Base-by-base conservation (phyloP, 768 basidiomycete genomes). In the Sporobolomyces roseus region DNA sequence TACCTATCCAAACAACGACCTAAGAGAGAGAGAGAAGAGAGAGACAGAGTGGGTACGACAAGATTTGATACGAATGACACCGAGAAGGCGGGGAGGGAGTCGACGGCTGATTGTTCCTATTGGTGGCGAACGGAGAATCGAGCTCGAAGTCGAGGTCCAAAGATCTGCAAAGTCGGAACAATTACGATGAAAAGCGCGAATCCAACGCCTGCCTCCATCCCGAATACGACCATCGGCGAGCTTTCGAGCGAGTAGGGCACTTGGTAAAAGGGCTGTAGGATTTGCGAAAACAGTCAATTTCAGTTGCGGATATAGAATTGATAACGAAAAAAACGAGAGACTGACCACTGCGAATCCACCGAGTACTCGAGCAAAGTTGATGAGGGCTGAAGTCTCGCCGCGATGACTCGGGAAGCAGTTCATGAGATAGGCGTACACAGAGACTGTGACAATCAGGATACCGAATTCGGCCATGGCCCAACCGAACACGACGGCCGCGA, bases 321-420 rank as follows among this genome's bases (percentile, higher is more conserved):
- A n/a, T n/a, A 33, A 21, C 27, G 41, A 43, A 10, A 36, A 5
- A 13, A 41, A 41, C 10, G 45, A 13, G 21, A 23, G 45, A 46
- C 58, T 60, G 21, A 60, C 58, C 32, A 58, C 45, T 2, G 56
- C 56, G 41, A 60, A 60, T 1, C 58, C 58, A 7, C 58, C 58
- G 32, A 60, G 21, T 21, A 60, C 58, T 35, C 58, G 43, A 16
- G 58, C 58, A 43, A 43, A 77, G 73, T 86, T 87, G 70, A 87
- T 78, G 29, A 87, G 78, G 0, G 84, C 83, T 65, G 84, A 85
- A 38, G 86, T 83, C 78, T 88, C 87, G 32, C 87, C 87, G 79
- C 85, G 73, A 33, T 66, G 68, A 49, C 52, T 23, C 5, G 74
- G 74, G 63, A 71, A 70, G 30, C 59, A 63, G 60, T 70, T 68